A percentile compares a stretch with the other conserved stretches of the same genome.
Evolutionary conservation across 805 yeast genomes (phyloP).

Genomic region (Debaryomyces tyrocola): DNA sequence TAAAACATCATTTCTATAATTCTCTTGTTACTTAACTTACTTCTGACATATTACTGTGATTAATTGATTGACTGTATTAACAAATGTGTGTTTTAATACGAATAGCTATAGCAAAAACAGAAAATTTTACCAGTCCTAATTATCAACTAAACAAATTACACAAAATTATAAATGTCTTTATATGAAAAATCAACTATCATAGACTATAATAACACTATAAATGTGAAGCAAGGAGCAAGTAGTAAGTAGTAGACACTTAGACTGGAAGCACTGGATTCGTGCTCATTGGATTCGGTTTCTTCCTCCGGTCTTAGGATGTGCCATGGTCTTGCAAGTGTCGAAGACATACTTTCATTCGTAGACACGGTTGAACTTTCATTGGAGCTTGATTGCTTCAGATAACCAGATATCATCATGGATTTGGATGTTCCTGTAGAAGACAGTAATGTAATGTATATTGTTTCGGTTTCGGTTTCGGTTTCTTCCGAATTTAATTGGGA

Average conservation of each 20-base stretch:
- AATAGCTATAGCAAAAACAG: background rate
- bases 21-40: conserved; percentile 13
- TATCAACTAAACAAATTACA: conserved; percentile 1
- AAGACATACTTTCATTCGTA: background rate
- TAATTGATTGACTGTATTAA: background rate
- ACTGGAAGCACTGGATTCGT: background rate
- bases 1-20: background rate
- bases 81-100: background rate
- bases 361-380: too few relatives aligned
- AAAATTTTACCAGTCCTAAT: background rate
- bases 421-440: too few relatives aligned
- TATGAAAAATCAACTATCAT: background rate
- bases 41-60: conserved; percentile 17
- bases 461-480: too few relatives aligned
- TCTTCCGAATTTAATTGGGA: too few relatives aligned
- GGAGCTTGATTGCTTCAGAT: too few relatives aligned
- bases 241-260: background rate
- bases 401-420: too few relatives aligned
- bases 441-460: too few relatives aligned
- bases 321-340: background rate
- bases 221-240: background rate
- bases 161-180: background rate
- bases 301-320: background rate
- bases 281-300: background rate
- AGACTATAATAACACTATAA: background rate